These are phyloP conservation scores for Lophium mytilinum DNA, from an alignment of 495 filamentous ascomycete species.

Conservation along the genomic window DNA sequence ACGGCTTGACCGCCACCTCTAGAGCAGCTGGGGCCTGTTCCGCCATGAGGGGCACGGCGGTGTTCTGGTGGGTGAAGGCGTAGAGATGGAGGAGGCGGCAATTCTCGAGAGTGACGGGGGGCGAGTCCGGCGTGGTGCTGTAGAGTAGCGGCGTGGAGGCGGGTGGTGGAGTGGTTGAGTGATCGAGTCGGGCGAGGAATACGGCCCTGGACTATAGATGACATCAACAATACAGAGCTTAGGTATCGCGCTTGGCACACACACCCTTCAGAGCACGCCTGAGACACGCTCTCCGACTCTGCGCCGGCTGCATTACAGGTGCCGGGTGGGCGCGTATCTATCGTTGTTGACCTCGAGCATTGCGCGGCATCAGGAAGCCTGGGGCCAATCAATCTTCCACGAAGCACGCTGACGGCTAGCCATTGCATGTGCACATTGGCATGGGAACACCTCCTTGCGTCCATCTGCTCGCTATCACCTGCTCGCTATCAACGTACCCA, in stretches of 20 bases:
- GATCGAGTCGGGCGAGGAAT: background rate
- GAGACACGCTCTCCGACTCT: background rate
- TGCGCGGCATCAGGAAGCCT: background rate
- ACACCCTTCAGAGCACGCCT: too few species aligned
- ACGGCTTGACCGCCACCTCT: constrained; percentile 1
- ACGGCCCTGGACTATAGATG: background rate
- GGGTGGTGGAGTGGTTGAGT: background rate
- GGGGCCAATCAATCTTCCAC: background rate
- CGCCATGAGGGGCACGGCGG: background rate
- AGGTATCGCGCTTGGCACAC: background rate
- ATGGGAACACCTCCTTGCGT: too few species aligned
- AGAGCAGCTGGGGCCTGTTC: background rate
- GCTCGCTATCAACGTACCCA: too few species aligned
- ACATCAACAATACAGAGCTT: background rate
- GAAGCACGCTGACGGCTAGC: background rate
- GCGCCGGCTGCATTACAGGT: background rate
- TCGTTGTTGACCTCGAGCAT: background rate
- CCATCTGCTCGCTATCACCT: too few species aligned
- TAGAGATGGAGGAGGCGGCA: background rate
- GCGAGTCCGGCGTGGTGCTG: background rate
- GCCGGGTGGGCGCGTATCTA: background rate
- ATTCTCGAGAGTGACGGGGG: background rate
- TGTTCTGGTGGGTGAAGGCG: background rate
- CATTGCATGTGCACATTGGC: background rate
- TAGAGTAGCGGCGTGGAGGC: background rate